Conservation (phyloP, 1,284 basidiomycete species). For the Puccinia polysora region DNA sequence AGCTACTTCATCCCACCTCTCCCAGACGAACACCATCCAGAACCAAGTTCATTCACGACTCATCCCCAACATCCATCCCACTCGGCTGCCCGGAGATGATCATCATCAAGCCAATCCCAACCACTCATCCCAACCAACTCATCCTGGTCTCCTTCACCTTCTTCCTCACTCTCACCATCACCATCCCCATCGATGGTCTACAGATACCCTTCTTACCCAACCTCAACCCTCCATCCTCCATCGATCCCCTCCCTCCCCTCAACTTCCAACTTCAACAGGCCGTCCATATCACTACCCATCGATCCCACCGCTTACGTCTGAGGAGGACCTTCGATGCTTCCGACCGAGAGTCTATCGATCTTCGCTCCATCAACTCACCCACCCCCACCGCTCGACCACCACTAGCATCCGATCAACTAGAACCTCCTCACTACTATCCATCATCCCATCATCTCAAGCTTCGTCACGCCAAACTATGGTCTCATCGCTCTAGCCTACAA, state of each 20-base stretch:
- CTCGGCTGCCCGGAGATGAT: too few species aligned
- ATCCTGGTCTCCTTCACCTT: slow-evolving; percentile 18
- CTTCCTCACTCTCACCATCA: neutral
- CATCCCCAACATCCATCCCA: too few species aligned
- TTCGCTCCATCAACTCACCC: slow-evolving; percentile 24
- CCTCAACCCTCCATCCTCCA: slow-evolving; percentile 22
- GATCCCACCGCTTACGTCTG: slow-evolving; percentile 37
- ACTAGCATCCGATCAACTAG: neutral
- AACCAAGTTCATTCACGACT: too few species aligned
- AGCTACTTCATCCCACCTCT: too few species aligned
- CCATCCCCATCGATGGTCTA: neutral
- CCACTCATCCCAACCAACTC: neutral
- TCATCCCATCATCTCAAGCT: slow-evolving; percentile 11
- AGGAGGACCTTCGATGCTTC: slow-evolving; percentile 43
- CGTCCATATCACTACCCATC: slow-evolving; percentile 44
- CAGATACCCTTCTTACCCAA: slow-evolving; percentile 45
- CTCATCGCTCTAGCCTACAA: slow-evolving; percentile 45
- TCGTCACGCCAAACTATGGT: slow-evolving; percentile 40
- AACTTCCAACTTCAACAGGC: slow-evolving; percentile 46
- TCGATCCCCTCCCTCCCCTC: slow-evolving; percentile 1
- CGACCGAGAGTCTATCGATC: slow-evolving; percentile 44
- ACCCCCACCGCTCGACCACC: neutral
- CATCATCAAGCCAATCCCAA: neutral
- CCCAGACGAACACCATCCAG: too few species aligned
- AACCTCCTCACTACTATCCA: slow-evolving; percentile 33